Percentiles rank a stretch among this genome's conserved stretches.
phyloP scores from a whole-genome alignment of 176 grass and related monocot genomes.

The Carex cristatella region DNA sequence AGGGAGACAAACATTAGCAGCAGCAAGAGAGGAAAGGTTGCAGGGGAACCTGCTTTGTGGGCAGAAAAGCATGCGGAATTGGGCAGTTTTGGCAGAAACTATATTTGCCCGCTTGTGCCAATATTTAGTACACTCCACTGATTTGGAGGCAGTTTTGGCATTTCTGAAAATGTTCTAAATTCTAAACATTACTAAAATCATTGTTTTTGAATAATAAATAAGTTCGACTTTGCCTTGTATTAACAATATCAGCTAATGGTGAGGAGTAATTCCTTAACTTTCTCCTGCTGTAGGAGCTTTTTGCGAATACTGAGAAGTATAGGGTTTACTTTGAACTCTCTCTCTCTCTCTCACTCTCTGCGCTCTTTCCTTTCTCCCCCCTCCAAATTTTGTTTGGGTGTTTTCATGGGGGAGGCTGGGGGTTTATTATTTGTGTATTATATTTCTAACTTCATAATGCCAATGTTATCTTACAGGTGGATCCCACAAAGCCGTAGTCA shows the following conservation, averaged over 20 bases:
- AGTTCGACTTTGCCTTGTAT: background rate
- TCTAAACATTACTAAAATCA: background rate
- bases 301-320: background rate
- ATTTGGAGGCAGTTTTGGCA: constrained; percentile 3
- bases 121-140: background rate
- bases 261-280: background rate
- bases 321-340: background rate
- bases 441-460: background rate
- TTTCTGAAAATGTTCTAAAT: background rate
- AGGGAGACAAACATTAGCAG: background rate
- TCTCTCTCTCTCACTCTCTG: background rate
- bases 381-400: background rate
- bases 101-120: background rate
- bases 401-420: background rate
- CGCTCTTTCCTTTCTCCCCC: background rate
- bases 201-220: background rate
- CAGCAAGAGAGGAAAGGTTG: background rate
- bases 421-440: background rate
- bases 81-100: background rate
- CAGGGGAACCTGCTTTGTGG: background rate
- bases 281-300: background rate
- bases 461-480: background rate
- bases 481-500: background rate
- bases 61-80: background rate
- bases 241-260: background rate